Conservation (phyloP, 1,284 basidiomycete species). For the Trichosporon sp. region DNA sequence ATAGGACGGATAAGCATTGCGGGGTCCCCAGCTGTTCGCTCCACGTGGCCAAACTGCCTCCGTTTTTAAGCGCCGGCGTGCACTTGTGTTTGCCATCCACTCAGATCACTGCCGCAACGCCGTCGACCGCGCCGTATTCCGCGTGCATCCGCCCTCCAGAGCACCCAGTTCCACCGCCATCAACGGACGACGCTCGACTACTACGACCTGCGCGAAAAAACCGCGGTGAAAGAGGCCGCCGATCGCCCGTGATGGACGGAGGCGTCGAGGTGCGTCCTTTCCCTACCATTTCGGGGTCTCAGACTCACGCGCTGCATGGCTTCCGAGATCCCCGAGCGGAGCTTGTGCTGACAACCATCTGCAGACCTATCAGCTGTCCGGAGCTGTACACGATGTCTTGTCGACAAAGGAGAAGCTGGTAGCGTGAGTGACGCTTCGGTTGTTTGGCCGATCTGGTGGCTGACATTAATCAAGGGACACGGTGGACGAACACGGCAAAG, state of each 20-base stretch:
- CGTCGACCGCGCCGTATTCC: neutral
- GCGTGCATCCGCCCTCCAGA: constrained; percentile 5
- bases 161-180: neutral
- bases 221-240: constrained; percentile 6
- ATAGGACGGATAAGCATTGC: neutral
- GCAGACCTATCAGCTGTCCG: constrained; percentile 26
- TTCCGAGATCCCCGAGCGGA: neutral
- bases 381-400: constrained; percentile 32
- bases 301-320: neutral
- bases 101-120: neutral
- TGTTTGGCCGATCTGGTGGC: constrained; percentile 1
- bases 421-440: constrained; percentile 19
- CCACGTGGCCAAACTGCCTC: constrained; percentile 3
- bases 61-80: neutral
- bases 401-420: constrained; percentile 22
- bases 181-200: neutral
- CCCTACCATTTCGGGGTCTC: neutral
- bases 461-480: constrained; percentile 22
- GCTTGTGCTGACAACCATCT: neutral
- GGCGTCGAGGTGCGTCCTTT: constrained; percentile 25
- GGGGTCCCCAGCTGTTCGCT: neutral
- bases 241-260: constrained; percentile 23
- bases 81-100: constrained; percentile 3
- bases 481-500: constrained; percentile 28
- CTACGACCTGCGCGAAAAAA: constrained; percentile 11